Evolutionary conservation across 2,329 filamentous ascomycete species (phyloP).

Genomic region (Monosporascus cannonballus): DNA sequence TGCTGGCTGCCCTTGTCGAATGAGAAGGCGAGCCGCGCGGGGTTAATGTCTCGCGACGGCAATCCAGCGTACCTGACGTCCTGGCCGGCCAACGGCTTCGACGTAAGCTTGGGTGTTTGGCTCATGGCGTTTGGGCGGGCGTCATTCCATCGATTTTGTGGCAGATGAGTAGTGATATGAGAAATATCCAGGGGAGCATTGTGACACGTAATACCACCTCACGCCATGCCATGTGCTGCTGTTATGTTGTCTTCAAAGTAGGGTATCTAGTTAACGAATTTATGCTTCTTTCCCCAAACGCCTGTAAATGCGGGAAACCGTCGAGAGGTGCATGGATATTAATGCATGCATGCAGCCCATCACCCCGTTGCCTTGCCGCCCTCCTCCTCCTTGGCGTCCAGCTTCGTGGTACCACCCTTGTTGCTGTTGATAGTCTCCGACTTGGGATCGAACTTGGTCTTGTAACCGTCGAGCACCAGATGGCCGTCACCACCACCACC

Average conservation of each 20-base stretch:
- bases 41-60: too few relatives aligned
- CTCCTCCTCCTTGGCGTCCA: background rate
- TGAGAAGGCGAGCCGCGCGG: too few relatives aligned
- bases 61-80: too few relatives aligned
- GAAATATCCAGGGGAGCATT: background rate
- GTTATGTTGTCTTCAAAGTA: background rate
- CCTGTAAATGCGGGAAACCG: conserved; percentile 7
- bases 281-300: conserved; percentile 1
- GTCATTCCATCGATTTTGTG: too few relatives aligned
- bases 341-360: too few relatives aligned
- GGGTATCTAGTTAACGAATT: conserved; percentile 3
- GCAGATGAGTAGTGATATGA: background rate
- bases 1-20: too few relatives aligned
- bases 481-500: conserved; percentile 36
- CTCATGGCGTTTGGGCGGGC: too few relatives aligned
- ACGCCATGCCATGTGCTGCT: background rate
- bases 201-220: background rate
- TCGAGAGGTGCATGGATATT: background rate
- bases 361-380: too few relatives aligned
- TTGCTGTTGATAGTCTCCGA: conserved; percentile 9
- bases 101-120: too few relatives aligned
- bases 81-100: too few relatives aligned
- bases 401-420: conserved; percentile 9
- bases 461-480: conserved; percentile 46
- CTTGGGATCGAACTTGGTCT: conserved; percentile 30